A percentile compares a stretch with the other conserved stretches of the same genome.
Conservation (phyloP, 305 asterid species). For the Fraxinus xanthoxyloides region DNA sequence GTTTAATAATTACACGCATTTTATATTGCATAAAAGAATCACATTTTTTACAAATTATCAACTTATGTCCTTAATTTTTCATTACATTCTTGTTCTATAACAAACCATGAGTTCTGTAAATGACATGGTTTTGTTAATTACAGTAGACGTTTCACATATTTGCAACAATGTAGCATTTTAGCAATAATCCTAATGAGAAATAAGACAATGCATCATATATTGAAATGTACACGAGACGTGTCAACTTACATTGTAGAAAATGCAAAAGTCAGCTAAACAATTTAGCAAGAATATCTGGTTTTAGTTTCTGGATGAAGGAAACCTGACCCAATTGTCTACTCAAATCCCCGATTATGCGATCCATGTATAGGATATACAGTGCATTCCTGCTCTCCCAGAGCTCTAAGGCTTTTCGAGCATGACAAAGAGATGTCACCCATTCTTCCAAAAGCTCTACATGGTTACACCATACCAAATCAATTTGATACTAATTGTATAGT, state of each 20-base stretch:
- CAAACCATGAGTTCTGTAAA: not conserved
- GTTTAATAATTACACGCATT: not conserved
- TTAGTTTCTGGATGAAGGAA: constrained; percentile 54
- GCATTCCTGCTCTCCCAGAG: constrained; percentile 70
- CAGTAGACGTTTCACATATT: not conserved
- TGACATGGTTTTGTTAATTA: not conserved
- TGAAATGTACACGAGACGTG: not conserved
- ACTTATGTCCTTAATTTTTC: not conserved
- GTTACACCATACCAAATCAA: constrained; percentile 6
- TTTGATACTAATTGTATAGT: not conserved
- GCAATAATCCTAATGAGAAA: not conserved
- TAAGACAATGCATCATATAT: not conserved
- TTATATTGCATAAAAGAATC: not conserved
- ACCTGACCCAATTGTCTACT: constrained; percentile 63
- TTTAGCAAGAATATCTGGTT: constrained; percentile 46
- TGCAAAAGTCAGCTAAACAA: constrained; percentile 50
- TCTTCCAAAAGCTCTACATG: constrained; percentile 72
- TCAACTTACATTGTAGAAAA: constrained; percentile 13
- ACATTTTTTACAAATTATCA: not conserved
- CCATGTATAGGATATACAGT: constrained; percentile 80
- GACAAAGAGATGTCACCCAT: constrained; percentile 71
- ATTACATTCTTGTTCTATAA: not conserved
- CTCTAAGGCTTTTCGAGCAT: constrained; percentile 67
- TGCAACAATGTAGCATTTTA: not conserved
- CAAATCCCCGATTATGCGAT: constrained; percentile 73